Base-by-base conservation (phyloP, 2,329 filamentous ascomycete genomes). In the Diaporthe sp. region DNA sequence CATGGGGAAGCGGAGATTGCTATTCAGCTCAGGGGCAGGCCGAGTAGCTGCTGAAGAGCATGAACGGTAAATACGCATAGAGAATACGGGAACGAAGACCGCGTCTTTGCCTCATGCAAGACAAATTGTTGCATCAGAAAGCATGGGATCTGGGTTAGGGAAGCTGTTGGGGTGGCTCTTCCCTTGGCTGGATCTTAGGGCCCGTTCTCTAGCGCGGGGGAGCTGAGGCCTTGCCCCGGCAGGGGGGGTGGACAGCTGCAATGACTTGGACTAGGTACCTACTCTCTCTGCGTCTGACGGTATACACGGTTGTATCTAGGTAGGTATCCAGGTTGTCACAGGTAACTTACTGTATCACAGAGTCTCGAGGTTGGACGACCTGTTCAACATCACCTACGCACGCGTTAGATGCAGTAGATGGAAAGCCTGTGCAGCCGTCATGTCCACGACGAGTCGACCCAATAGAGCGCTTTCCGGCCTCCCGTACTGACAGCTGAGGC, bases 181-280 rank as follows among this genome's bases (percentile, higher is more conserved):
- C 65, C n/a, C 49, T 55, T 34, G 62, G 62, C 65, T 55, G 49
- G 65, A 4, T 53, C 44, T 39, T 68, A 68, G 53, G 46, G 71
- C 49, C 58, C 71, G 49, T 73, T 55, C 65, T 69, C 65, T 73
- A 73, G 71, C 58, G 71, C 59, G 58, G 71, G 51, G 71, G 42
- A 31, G 28, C 51, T 73, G n/a, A 37, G 58, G 58, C 39, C 44
- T 72, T 28, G 65, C 53, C 58, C 46, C 46, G 65, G 46, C 65
- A 68, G 65, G 59, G 59, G 59, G 7, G 15, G 37, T 42, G 37
- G n/a, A 42, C 58, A 28, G 58, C 39, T 58, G 68, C 39, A 58
- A n/a, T 22, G 44, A 37, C 15, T 65, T 39, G 10, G 12, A 39
- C 37, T 39, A 13, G 37, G 37, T 39, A 39, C 37, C 37, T 39